Percentiles rank a stretch among this genome's conserved stretches.
These are phyloP conservation scores for Suhomyces atakaporum DNA, from an alignment of 1,139 yeast genomes.

Conservation along the genomic window DNA sequence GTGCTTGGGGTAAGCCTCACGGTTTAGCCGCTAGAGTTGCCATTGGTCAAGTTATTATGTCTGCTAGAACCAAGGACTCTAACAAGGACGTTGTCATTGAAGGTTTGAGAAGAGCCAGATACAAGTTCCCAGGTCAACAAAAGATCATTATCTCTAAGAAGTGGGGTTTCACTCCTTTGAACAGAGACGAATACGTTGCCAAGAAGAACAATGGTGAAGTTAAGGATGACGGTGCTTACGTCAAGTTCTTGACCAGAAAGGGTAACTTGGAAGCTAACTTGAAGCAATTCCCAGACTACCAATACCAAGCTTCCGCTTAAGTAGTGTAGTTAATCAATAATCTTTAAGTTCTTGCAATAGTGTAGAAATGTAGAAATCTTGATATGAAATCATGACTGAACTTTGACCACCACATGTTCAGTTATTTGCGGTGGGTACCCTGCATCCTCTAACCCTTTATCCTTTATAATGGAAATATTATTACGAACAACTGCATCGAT, in stretches of 20 bases:
- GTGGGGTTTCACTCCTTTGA: slow-evolving; percentile 99
- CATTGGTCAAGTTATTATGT: slow-evolving; percentile 98
- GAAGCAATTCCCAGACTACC: slow-evolving; percentile 93
- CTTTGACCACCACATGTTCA: no score
- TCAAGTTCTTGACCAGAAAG: slow-evolving; percentile 95
- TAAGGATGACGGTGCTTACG: slow-evolving; percentile 99
- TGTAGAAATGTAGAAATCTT: no score
- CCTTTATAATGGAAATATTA: no score
- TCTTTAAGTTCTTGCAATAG: no score
- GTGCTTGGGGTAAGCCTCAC: slow-evolving; percentile 99
- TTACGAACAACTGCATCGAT: no score
- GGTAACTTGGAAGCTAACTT: slow-evolving; percentile 94
- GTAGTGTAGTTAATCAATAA: slow-evolving; percentile 11
- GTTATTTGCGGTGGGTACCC: no score
- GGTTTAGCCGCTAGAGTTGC: slow-evolving; percentile 99
- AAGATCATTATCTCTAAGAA: slow-evolving; percentile 98
- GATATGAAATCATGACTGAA: no score
- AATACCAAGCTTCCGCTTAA: slow-evolving; percentile 46
- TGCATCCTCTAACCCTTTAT: no score
- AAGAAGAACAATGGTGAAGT: slow-evolving; percentile 97
- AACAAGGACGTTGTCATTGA: slow-evolving; percentile 97
- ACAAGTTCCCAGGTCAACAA: slow-evolving; percentile 99
- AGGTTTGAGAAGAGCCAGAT: slow-evolving; percentile 99
- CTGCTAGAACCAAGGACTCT: slow-evolving; percentile 97
- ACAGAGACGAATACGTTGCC: slow-evolving; percentile 95